These are phyloP conservation scores for Colletotrichum euphorbiae DNA, from an alignment of 2,329 filamentous ascomycete genomes.

Conservation along the genomic window DNA sequence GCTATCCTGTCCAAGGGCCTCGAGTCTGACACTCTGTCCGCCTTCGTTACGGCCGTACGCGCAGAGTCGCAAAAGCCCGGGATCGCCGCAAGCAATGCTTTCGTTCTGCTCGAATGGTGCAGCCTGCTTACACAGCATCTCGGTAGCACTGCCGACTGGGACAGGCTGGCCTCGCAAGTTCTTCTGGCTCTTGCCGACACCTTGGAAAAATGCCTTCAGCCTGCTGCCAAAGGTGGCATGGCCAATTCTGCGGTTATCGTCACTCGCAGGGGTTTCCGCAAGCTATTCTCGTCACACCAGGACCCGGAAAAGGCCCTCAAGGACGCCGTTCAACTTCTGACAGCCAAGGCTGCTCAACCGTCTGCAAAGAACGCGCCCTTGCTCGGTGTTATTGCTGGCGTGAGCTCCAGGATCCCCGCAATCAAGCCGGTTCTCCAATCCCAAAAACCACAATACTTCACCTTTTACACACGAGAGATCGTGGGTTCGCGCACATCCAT, in stretches of 20 bases:
- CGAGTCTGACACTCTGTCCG: conserved; percentile 69
- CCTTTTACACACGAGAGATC: conserved; percentile 88
- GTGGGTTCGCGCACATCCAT: conserved; percentile 81
- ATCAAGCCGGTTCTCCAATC: conserved; percentile 72
- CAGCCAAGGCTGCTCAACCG: conserved; percentile 73
- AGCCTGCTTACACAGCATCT: conserved; percentile 81
- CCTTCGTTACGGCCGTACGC: conserved; percentile 75
- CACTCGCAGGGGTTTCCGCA: conserved; percentile 82
- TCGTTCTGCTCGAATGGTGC: conserved; percentile 92
- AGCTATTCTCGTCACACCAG: conserved; percentile 71
- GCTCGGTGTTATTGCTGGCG: conserved; percentile 88
- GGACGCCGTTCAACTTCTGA: conserved; percentile 73
- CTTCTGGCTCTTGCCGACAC: conserved; percentile 77
- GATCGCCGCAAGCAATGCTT: conserved; percentile 83
- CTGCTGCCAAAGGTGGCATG: conserved; percentile 72
- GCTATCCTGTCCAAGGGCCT: conserved; percentile 71
- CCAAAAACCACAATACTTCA: conserved; percentile 78
- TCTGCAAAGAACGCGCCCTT: conserved; percentile 79
- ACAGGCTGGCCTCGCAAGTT: conserved; percentile 72
- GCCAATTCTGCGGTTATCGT: conserved; percentile 80
- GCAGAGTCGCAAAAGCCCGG: conserved; percentile 80
- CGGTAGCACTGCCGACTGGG: conserved; percentile 71
- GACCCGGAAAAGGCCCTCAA: conserved; percentile 71
- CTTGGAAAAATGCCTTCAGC: conserved; percentile 81
- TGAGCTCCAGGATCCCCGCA: conserved; percentile 77